A percentile compares a stretch with the other conserved stretches of the same genome.
These are phyloP conservation scores for Stagonosporopsis vannaccii DNA, from an alignment of 2,329 filamentous ascomycete species.

Conservation along the genomic window DNA sequence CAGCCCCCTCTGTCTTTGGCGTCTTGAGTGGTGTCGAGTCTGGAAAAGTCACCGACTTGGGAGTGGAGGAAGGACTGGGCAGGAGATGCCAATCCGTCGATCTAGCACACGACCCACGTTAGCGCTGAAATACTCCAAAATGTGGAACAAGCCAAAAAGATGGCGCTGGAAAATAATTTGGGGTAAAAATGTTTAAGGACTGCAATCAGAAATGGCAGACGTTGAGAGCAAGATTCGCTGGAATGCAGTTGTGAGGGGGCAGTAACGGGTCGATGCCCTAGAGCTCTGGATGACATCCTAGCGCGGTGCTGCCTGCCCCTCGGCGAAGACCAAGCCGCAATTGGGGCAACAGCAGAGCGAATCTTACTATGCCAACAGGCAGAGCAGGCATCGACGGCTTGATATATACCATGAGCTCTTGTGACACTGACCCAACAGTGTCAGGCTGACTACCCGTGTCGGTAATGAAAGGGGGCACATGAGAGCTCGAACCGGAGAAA, in stretches of 20 bases:
- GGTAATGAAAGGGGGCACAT: slow-evolving; percentile 11
- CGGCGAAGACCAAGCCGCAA: slow-evolving; percentile 38
- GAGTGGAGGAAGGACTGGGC: slow-evolving; percentile 59
- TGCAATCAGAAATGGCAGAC: background rate
- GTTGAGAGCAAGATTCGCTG: slow-evolving; percentile 19
- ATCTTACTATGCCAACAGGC: slow-evolving; percentile 28
- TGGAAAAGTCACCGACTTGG: slow-evolving; percentile 53
- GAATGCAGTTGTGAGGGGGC: slow-evolving; percentile 30
- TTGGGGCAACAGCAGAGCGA: slow-evolving; percentile 28
- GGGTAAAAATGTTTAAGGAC: slow-evolving; percentile 6
- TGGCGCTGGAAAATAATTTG: background rate
- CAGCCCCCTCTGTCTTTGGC: slow-evolving; percentile 52
- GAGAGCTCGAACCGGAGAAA: slow-evolving; percentile 25
- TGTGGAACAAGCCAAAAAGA: slow-evolving; percentile 21
- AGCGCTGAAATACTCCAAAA: slow-evolving; percentile 42
- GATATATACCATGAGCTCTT: slow-evolving; percentile 18
- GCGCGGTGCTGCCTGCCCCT: slow-evolving; percentile 49
- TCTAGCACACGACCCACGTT: slow-evolving; percentile 48
- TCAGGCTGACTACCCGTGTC: background rate
- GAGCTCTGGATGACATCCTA: slow-evolving; percentile 31
- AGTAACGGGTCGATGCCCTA: slow-evolving; percentile 32
- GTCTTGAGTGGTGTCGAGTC: slow-evolving; percentile 52
- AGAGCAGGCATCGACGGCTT: slow-evolving; percentile 30
- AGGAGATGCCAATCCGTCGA: slow-evolving; percentile 58
- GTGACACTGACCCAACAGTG: slow-evolving; percentile 18